These are phyloP conservation scores for Achlya hypogyna DNA, from an alignment of 352 stramenopile genomes.

Conservation along the genomic window DNA sequence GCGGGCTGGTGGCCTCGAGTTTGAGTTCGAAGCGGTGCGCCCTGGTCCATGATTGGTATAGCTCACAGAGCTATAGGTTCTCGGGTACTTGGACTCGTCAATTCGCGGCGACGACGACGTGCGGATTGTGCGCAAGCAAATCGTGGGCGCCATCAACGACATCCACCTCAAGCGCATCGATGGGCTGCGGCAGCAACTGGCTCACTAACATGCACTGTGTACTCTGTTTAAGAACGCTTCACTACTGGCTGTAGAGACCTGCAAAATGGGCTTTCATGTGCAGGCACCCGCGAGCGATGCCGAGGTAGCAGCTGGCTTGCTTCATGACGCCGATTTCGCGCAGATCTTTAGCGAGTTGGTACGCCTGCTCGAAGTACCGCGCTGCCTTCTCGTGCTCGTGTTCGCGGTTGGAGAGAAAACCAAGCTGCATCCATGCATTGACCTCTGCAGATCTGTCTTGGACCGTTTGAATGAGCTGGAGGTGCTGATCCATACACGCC, in stretches of 20 bases:
- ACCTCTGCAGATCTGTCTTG: slow-evolving; percentile 64
- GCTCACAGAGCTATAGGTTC: not conserved
- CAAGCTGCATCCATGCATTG: slow-evolving; percentile 82
- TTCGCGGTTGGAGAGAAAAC: slow-evolving; percentile 49
- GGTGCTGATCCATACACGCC: slow-evolving; percentile 84
- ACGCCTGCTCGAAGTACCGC: slow-evolving; percentile 68
- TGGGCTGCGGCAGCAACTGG: slow-evolving; percentile 27
- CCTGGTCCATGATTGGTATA: not conserved
- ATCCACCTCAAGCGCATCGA: slow-evolving; percentile 66
- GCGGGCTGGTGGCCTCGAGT: slow-evolving; percentile 6
- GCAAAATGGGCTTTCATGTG: slow-evolving; percentile 35
- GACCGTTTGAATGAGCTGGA: slow-evolving; percentile 83
- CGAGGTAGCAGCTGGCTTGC: slow-evolving; percentile 75
- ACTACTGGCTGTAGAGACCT: not conserved
- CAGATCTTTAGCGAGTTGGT: slow-evolving; percentile 61
- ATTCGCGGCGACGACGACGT: slow-evolving; percentile 19
- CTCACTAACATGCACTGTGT: not conserved
- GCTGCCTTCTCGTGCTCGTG: slow-evolving; percentile 56
- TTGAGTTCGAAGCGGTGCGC: slow-evolving; percentile 18
- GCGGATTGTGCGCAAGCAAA: slow-evolving; percentile 55
- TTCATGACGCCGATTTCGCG: slow-evolving; percentile 55
- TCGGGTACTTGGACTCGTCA: slow-evolving; percentile 10
- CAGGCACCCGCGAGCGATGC: slow-evolving; percentile 50
- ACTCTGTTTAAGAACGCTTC: not conserved
- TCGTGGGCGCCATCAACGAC: slow-evolving; percentile 51